A percentile compares a stretch with the other conserved stretches of the same genome.
Conservation (phyloP, 768 basidiomycete species). For the Lepiota brunneoincarnata region DNA sequence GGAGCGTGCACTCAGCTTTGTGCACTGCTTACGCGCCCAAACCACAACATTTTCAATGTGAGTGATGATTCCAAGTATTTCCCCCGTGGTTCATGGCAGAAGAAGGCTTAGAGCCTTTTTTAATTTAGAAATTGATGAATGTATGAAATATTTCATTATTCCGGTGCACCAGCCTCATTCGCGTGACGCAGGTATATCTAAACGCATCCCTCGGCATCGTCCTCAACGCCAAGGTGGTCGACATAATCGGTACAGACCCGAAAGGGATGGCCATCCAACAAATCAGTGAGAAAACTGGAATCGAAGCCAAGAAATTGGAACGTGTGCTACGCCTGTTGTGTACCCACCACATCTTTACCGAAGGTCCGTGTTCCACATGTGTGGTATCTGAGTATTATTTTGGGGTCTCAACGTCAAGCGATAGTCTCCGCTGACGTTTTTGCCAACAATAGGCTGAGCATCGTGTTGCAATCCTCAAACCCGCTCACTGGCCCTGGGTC, state of each 20-base stretch:
- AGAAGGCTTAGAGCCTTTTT: neutral
- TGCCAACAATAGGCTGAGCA: slow-evolving; percentile 39
- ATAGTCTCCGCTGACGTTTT: slow-evolving; percentile 29
- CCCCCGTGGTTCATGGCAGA: no score
- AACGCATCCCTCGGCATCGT: slow-evolving; percentile 22
- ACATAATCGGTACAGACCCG: slow-evolving; percentile 25
- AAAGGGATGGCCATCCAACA: slow-evolving; percentile 26
- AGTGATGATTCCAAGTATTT: slow-evolving; percentile 6
- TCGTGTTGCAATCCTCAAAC: slow-evolving; percentile 25
- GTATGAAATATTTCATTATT: slow-evolving; percentile 5
- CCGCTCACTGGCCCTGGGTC: slow-evolving; percentile 23
- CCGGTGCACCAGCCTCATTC: no score
- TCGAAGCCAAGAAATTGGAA: slow-evolving; percentile 28
- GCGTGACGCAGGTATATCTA: slow-evolving; percentile 16
- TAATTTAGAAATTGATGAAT: slow-evolving; percentile 10
- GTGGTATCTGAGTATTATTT: neutral
- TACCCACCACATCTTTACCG: slow-evolving; percentile 31
- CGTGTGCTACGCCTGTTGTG: slow-evolving; percentile 30
- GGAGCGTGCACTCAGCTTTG: slow-evolving; percentile 28
- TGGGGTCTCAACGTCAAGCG: neutral
- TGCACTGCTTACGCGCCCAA: slow-evolving; percentile 21
- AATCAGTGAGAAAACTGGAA: slow-evolving; percentile 18
- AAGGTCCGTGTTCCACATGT: slow-evolving; percentile 24
- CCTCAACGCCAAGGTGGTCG: slow-evolving; percentile 22
- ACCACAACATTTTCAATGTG: slow-evolving; percentile 24